Base-by-base conservation (phyloP, 2,329 filamentous ascomycete genomes). In the Trichoderma simmonsii region DNA sequence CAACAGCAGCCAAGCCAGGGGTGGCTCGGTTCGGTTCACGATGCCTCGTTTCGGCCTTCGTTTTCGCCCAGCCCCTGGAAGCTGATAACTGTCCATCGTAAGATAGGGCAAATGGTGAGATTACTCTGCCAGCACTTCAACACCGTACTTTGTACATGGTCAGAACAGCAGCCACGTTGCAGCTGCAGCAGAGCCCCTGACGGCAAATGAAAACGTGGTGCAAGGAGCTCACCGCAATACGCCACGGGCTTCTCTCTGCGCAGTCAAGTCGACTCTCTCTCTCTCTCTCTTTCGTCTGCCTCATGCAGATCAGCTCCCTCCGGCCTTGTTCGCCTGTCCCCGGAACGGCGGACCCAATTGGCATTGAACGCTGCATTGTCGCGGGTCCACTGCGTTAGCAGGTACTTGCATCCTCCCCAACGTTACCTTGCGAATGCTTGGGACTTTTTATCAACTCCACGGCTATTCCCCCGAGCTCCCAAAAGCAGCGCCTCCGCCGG, bases 401-500 rank as follows among this genome's bases (percentile, higher is more conserved):
- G 67, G 28, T 70, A 62, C 67, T 54, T 70, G 57, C 67, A 61
- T 51, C 34, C 39, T 70, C 57, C 36, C 67, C 57, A 70, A 28
- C 57, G 39, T 54, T 62, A 39, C 67, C 57, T 61, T 26, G 57
- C 9, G 28, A 15, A 12, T 51, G 57, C 67, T 70, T 54, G 67
- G 67, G 67, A 70, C 67, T 54, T 62, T 70, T 54, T 54, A 70
- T 62, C 57, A 54, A 43, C 54, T 21, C 9, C 51, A 18, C 54
- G 56, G 57, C 28, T 54, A 54, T 54, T 70, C 51, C 39, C 51
- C 66, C 56, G 56, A 69, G 39, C 36, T 54, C 68, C 68, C 68
- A 14, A 71, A 71, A 64, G 68, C 68, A 70, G 68, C 51, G 60
- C 68, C 68, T 71, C 68, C 68, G 68, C 68, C 61, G 43, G 60